These are phyloP conservation scores for Arachis monticola DNA, from an alignment of 331 rosid genomes.

Conservation along the genomic window DNA sequence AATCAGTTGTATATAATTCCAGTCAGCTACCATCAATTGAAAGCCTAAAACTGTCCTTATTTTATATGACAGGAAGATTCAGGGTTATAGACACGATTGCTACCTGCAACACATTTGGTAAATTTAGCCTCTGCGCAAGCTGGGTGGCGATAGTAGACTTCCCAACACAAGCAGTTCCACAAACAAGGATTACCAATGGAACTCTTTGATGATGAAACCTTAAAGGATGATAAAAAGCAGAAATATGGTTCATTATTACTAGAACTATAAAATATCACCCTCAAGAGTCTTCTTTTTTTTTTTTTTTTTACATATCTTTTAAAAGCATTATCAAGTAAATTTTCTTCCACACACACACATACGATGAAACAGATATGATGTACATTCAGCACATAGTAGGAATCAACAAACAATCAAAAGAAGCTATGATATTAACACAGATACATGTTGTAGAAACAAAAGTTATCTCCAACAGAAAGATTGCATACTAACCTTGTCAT, in stretches of 20 bases:
- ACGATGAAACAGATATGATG: no score
- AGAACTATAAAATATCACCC: neutral
- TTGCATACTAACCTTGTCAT: conserved; percentile 73
- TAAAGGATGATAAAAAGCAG: conserved; percentile 38
- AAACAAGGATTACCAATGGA: conserved; percentile 92
- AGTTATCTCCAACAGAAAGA: conserved; percentile 22
- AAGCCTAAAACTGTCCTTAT: neutral
- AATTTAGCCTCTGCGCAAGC: conserved; percentile 92
- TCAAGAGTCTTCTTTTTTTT: conserved; percentile 3
- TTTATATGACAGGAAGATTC: conserved; percentile 3
- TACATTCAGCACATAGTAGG: no score
- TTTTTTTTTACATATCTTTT: neutral
- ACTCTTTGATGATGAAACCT: conserved; percentile 98
- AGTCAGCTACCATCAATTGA: neutral
- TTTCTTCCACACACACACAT: neutral
- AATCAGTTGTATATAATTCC: conserved; percentile 22
- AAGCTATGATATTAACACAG: conserved; percentile 7
- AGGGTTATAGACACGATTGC: conserved; percentile 13
- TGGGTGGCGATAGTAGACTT: conserved; percentile 97
- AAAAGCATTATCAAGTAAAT: neutral
- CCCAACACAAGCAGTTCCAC: conserved; percentile 99
- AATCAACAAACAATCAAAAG: neutral
- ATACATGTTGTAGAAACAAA: neutral
- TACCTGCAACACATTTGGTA: conserved; percentile 97
- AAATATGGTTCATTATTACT: conserved; percentile 13